Percentiles rank a stretch among this genome's conserved stretches.
Conservation (phyloP, 805 yeast species). For the Saturnispora silvae region DNA sequence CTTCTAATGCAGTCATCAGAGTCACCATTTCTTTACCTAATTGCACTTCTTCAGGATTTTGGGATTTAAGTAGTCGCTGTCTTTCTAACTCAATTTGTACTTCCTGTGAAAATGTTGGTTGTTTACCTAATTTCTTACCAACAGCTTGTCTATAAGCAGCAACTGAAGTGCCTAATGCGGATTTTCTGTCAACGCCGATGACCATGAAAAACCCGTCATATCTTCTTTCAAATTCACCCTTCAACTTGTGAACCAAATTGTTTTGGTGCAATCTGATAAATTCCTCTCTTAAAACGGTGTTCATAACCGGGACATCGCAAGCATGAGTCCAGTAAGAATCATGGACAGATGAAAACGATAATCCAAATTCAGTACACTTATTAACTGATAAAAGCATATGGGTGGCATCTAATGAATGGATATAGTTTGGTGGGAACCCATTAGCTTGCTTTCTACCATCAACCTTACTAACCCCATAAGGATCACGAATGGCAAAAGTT, state of each 20-base stretch:
- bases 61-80: constrained; percentile 41
- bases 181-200: constrained; percentile 40
- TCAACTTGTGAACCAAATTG: constrained; percentile 59
- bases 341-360: constrained; percentile 89
- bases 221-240: constrained; percentile 71
- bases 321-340: constrained; percentile 99
- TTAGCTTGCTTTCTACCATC: constrained; percentile 82
- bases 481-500: constrained; percentile 78
- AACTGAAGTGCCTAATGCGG: constrained; percentile 43
- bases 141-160: constrained; percentile 38
- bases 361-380: constrained; percentile 51
- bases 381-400: constrained; percentile 90
- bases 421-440: constrained; percentile 92
- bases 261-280: constrained; percentile 70
- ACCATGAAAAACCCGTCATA: constrained; percentile 62
- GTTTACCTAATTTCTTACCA: constrained; percentile 39
- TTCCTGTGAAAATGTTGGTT: constrained; percentile 61
- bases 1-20: constrained; percentile 49
- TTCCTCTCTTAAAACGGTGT: constrained; percentile 56
- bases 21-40: constrained; percentile 52
- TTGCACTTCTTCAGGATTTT: constrained; percentile 36
- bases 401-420: constrained; percentile 92
- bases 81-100: constrained; percentile 59
- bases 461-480: constrained; percentile 73
- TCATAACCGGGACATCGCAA: constrained; percentile 65